Evolutionary conservation across 2,329 filamentous ascomycete species (phyloP), one percentile per base, ranked within the genome.

Genomic region (Fusarium guadeloupense): DNA sequence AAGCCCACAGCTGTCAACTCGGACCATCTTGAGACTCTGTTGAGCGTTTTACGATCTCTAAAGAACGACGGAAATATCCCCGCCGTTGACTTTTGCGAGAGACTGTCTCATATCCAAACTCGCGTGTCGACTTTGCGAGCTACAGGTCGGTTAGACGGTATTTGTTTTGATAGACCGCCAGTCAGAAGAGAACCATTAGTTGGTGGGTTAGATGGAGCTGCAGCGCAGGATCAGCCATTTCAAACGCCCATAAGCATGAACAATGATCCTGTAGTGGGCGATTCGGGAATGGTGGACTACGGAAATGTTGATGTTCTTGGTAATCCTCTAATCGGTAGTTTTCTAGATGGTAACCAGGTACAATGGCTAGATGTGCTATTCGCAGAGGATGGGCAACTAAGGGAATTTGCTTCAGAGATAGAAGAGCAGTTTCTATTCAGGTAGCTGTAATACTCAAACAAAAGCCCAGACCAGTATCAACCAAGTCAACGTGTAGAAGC

Each of bases 21-120:
- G 0, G 71, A 73, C 13, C 66, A 69, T 8, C 48, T 74, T 0
- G 70, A 74, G 37, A 72, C 71, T 0, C 14, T 72, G 0, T 20
- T 72, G 0, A 73, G 71, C n/a, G 68, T 74, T 4, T 26, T 74
- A 0, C 52, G 71, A 4, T 70, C 71, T 3, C 66, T 74, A 1
- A 71, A 70, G 16, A 70, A 71, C 1, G 67, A 72, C 4, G 71
- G 71, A 0, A 74, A 74, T 7, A 68, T 74, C 0, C 66, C 71
- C 0, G 71, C 71, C 0, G 63, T 71, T 1, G 69, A 72, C 8
- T 72, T 71, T 8, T 73, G 71, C 21, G 70, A 71, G 14, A 51
- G 68, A 1, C 13, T 74, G 2, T 71, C 67, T 2, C 69, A 72
- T 3, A 67, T 70, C 0, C 69, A 71, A 23, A 42, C 60, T 2